phyloP scores from a whole-genome alignment of 139 green algal species.

The Chlamydomonas sp. region DNA sequence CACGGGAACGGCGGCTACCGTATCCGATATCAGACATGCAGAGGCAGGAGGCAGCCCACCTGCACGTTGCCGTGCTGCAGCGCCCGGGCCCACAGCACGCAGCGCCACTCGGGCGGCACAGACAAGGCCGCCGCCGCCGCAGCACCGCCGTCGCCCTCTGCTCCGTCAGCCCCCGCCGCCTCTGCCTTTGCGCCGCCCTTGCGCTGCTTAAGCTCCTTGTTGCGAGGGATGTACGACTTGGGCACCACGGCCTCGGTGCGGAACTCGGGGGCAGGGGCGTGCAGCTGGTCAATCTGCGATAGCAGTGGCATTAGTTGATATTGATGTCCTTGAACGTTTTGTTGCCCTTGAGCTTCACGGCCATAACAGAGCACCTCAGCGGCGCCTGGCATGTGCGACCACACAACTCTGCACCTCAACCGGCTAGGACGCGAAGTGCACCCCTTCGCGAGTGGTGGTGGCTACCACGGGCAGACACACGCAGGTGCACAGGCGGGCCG shows the following conservation, averaged over 20 bases:
- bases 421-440: not conserved
- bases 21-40: no score
- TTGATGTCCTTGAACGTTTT: no score
- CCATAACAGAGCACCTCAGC: no score
- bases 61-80: slow-evolving; percentile 59
- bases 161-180: not conserved
- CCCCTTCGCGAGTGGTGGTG: not conserved
- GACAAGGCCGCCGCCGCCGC: not conserved
- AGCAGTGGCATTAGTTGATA: no score
- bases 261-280: slow-evolving; percentile 32
- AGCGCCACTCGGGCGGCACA: slow-evolving; percentile 35
- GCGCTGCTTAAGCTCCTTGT: slow-evolving; percentile 28
- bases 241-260: slow-evolving; percentile 17
- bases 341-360: no score
- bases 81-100: slow-evolving; percentile 52
- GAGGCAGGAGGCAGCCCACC: not conserved
- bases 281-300: slow-evolving; percentile 27
- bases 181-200: not conserved
- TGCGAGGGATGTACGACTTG: slow-evolving; percentile 20
- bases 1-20: no score
- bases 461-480: not conserved
- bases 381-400: not conserved
- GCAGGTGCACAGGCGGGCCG: not conserved
- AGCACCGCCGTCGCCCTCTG: not conserved
- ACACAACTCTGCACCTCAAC: not conserved